Percentiles rank a stretch among this genome's conserved stretches.
Evolutionary conservation across 257 asterid genomes (phyloP).

Genomic region (Dorcoceras hygrometricum): DNA sequence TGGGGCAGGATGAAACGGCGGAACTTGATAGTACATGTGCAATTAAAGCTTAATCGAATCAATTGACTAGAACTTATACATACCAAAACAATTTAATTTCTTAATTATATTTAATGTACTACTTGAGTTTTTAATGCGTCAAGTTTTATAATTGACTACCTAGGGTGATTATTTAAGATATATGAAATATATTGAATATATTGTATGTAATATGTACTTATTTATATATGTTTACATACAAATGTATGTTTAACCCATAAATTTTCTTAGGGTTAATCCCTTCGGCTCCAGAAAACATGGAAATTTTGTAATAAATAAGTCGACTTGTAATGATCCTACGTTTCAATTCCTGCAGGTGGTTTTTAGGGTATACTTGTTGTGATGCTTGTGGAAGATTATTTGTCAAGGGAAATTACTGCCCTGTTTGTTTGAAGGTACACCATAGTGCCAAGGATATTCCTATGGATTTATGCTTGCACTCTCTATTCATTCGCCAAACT

Average conservation of each 20-base stretch:
- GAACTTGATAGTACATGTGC: neutral
- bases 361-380: constrained; percentile 95
- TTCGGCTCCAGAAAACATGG: neutral
- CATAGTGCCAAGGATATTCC: neutral
- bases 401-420: constrained; percentile 91
- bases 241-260: neutral
- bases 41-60: too few relatives aligned
- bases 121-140: too few relatives aligned
- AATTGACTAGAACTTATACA: too few relatives aligned
- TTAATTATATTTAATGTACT: too few relatives aligned
- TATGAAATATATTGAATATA: neutral
- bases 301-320: neutral
- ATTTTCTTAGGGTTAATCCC: neutral
- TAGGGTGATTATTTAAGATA: neutral
- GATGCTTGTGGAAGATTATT: constrained; percentile 99
- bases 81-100: neutral
- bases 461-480: neutral
- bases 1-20: neutral
- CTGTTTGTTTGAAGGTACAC: constrained; percentile 89
- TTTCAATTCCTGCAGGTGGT: constrained; percentile 69
- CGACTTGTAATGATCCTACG: neutral
- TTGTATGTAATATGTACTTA: neutral
- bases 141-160: neutral
- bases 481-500: neutral
- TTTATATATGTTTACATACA: too few relatives aligned